phyloP scores from a whole-genome alignment of 1,139 yeast genomes.

The Saccharomyces hybrid region DNA sequence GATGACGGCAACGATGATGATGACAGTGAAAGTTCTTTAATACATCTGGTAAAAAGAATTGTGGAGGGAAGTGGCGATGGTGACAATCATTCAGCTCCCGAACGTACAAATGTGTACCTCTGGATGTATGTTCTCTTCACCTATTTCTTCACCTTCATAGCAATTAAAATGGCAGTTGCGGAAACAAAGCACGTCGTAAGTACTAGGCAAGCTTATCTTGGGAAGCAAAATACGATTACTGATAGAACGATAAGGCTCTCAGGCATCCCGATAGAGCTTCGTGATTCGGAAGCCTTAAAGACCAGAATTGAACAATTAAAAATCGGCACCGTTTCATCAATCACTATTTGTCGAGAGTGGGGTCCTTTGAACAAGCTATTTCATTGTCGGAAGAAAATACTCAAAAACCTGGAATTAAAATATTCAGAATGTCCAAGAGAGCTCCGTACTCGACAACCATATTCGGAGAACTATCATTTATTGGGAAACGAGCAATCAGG shows the following conservation, averaged over 20 bases:
- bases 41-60: background rate
- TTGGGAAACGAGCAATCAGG: conserved; percentile 10
- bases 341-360: conserved; percentile 85
- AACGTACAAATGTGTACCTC: conserved; percentile 31
- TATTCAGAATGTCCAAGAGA: conserved; percentile 61
- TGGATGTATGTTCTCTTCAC: conserved; percentile 88
- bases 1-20: conserved; percentile 37
- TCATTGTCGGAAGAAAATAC: conserved; percentile 46
- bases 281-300: conserved; percentile 61
- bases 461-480: conserved; percentile 22
- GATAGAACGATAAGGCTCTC: conserved; percentile 85
- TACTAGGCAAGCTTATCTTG: conserved; percentile 75
- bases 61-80: conserved; percentile 10
- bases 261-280: conserved; percentile 80
- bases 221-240: conserved; percentile 82
- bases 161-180: conserved; percentile 52
- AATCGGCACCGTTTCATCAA: conserved; percentile 70
- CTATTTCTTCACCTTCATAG: conserved; percentile 67
- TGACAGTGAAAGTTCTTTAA: background rate
- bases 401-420: conserved; percentile 55
- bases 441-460: conserved; percentile 17
- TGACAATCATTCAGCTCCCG: conserved; percentile 22
- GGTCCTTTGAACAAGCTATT: conserved; percentile 57
- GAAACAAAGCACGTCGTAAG: conserved; percentile 67
- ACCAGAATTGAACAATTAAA: conserved; percentile 69